A percentile compares a stretch with the other conserved stretches of the same genome.
These are phyloP conservation scores for Lagenidium sp. DNA, from an alignment of 352 stramenopile species.

Conservation along the genomic window DNA sequence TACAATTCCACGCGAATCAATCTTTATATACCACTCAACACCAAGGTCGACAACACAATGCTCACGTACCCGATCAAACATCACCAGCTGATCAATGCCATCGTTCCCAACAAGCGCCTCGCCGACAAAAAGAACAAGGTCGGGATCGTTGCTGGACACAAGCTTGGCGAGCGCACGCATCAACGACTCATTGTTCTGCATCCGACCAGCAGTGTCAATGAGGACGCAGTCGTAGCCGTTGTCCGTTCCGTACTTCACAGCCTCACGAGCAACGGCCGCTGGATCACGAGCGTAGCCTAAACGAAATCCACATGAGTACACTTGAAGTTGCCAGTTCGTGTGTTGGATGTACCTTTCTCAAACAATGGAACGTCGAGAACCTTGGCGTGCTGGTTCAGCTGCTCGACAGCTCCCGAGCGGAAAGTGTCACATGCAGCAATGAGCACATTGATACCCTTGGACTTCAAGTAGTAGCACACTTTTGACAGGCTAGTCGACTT, in stretches of 20 bases:
- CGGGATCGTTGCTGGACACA: slow-evolving; percentile 94
- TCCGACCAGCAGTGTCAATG: slow-evolving; percentile 97
- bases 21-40: background rate
- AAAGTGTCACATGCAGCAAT: slow-evolving; percentile 99
- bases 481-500: slow-evolving; percentile 99
- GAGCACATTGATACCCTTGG: slow-evolving; percentile 93
- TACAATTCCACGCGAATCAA: slow-evolving; percentile 1
- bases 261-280: slow-evolving; percentile 90
- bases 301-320: background rate
- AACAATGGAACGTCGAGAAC: slow-evolving; percentile 96
- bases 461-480: slow-evolving; percentile 98
- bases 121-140: slow-evolving; percentile 98
- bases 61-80: slow-evolving; percentile 87
- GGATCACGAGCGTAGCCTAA: slow-evolving; percentile 96
- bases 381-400: slow-evolving; percentile 96
- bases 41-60: no score
- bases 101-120: slow-evolving; percentile 99
- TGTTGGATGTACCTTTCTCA: slow-evolving; percentile 54
- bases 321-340: background rate
- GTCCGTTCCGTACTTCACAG: slow-evolving; percentile 92
- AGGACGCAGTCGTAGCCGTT: slow-evolving; percentile 96
- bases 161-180: slow-evolving; percentile 98
- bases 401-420: slow-evolving; percentile 97
- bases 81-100: slow-evolving; percentile 96
- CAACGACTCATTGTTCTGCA: slow-evolving; percentile 99